These are phyloP conservation scores for Martiniozyma asiatica DNA, from an alignment of 1,139 yeast genomes.

Conservation along the genomic window DNA sequence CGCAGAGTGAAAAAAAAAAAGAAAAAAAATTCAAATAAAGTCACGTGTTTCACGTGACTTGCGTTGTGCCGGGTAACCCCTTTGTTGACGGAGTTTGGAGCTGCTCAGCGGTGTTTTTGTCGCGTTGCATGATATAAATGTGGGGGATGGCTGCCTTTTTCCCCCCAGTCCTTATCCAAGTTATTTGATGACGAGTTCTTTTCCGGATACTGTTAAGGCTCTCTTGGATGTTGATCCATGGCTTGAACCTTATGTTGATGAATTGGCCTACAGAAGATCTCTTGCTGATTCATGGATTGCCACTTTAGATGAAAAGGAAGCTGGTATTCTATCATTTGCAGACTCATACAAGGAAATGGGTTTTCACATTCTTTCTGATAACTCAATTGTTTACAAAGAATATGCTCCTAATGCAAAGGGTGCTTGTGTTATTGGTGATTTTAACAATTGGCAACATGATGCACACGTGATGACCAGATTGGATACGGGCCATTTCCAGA, in stretches of 20 bases:
- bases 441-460: conserved; percentile 66
- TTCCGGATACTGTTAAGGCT: too few relatives aligned
- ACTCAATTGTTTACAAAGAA: conserved; percentile 54
- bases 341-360: conserved; percentile 65
- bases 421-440: conserved; percentile 80
- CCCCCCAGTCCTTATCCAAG: too few relatives aligned
- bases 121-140: not conserved
- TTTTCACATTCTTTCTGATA: conserved; percentile 48
- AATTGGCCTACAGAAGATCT: conserved; percentile 40
- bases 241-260: conserved; percentile 68
- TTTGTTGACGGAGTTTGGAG: not conserved
- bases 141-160: not conserved
- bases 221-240: conserved; percentile 53
- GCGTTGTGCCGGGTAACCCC: conserved; percentile 4
- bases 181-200: too few relatives aligned
- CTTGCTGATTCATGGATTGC: conserved; percentile 49
- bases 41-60: too few relatives aligned
- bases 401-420: conserved; percentile 80
- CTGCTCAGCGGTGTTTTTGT: not conserved
- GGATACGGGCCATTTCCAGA: conserved; percentile 59
- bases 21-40: too few relatives aligned
- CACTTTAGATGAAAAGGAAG: conserved; percentile 29
- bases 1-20: conserved; percentile 2
- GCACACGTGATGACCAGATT: conserved; percentile 45
- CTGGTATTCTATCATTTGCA: conserved; percentile 29